Evolutionary conservation across 2,329 filamentous ascomycete species (phyloP), one percentile per base, ranked within the genome.

Genomic region (Colletotrichum tropicicola): DNA sequence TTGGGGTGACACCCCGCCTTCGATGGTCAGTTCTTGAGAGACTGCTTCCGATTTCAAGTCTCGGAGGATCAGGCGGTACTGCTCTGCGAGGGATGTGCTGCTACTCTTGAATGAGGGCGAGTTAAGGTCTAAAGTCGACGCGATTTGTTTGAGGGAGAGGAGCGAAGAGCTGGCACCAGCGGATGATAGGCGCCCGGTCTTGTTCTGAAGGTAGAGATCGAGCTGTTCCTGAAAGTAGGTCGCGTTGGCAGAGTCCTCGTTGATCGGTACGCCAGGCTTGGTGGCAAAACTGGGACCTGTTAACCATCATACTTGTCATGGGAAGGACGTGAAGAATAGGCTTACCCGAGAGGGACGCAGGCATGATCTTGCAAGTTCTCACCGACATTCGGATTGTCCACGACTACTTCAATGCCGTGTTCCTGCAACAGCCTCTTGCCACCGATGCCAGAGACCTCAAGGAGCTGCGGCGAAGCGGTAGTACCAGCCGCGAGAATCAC

Each of bases 401-500:
- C 70, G 3, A 79, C 48, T 0, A 75, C 67, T 2, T 72, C 53
- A 9, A 79, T 72, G 4, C 69, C 72, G 6, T 73, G 69, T 52
- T 73, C 69, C 12, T 71, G 65, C 0, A 83, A 69, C 6, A 80
- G 69, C 0, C 48, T 58, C 35, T 68, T 69, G 47, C 80, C 77
- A 4, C 89, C 89, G 39, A 91, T 81, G 0, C 89, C 88, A 0
- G 87, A 89, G 2, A 89, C 76, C 67, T 91, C 88, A n/a, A 86
- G 81, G 15, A 88, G 77, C 73, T 85, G 87, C 5, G 83, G 89
- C 9, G 85, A 88, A 70, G 84, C 82, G 41, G 86, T 77, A 27
- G 80, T 83, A 0, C 89, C 89, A 1, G 87, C 87, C 5, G 84
- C 83, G 3, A 91, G 73, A 37, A 91, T 82, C 10, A 90, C 80